These are phyloP conservation scores for Simmondsia chinensis DNA, from an alignment of 148 eudicot species.

Conservation along the genomic window DNA sequence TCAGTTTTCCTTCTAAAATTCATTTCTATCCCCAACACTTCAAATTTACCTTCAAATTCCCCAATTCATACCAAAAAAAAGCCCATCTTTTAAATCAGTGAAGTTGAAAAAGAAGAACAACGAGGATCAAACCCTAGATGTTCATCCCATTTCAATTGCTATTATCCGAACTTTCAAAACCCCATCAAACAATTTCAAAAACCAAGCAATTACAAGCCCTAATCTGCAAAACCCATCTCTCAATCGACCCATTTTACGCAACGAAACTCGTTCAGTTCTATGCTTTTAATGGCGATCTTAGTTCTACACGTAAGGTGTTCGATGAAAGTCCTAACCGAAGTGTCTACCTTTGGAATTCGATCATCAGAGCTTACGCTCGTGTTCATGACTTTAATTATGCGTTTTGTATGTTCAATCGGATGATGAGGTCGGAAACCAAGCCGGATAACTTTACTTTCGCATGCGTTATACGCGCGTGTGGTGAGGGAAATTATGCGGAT, in stretches of 20 bases:
- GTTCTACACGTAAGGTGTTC: conserved; percentile 60
- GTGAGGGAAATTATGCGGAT: conserved; percentile 27
- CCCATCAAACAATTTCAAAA: conserved; percentile 35
- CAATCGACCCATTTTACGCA: conserved; percentile 68
- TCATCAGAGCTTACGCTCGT: conserved; percentile 66
- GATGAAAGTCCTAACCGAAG: conserved; percentile 52
- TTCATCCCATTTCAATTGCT: conserved; percentile 26
- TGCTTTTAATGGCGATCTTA: conserved; percentile 41
- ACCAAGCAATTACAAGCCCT: conserved; percentile 61
- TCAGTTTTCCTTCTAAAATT: too few relatives aligned
- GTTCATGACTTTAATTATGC: conserved; percentile 28
- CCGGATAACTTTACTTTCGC: conserved; percentile 84
- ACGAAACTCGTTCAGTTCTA: conserved; percentile 55
- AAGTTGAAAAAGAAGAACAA: too few relatives aligned
- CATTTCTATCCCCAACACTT: too few relatives aligned
- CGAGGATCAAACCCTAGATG: too few relatives aligned
- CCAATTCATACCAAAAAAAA: too few relatives aligned
- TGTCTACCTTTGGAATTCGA: conserved; percentile 74
- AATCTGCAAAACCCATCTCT: conserved; percentile 48
- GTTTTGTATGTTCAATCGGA: conserved; percentile 34
- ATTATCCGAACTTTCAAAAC: conserved; percentile 39
- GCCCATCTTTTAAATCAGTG: too few relatives aligned
- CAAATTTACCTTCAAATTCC: too few relatives aligned
- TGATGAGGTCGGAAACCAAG: conserved; percentile 38
- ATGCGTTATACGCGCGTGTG: conserved; percentile 55